Evolutionary conservation across 2,329 filamentous ascomycete genomes (phyloP), one percentile per base, ranked within the genome.

Genomic region (Orbilia quercus): DNA sequence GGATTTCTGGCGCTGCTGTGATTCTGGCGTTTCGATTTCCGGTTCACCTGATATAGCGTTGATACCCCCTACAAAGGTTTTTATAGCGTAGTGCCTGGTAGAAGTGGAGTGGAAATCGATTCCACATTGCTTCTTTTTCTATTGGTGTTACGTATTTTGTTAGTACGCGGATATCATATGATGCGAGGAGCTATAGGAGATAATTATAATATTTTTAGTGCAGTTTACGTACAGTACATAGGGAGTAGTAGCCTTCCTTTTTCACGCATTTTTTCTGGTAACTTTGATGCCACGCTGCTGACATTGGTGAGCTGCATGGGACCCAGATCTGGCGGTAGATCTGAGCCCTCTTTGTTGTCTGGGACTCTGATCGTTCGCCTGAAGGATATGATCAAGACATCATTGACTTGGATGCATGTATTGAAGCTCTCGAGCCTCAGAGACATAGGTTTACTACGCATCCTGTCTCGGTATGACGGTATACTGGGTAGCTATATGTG

Each of bases 161-260:
- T 28, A 50, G 7, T n/a, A n/a, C 18, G n/a, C 48, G 34, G 34
- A 31, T 9, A 48, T 34, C 31, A 34, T 34, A 34, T 34, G 31
- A 6, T n/a, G n/a, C n/a, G n/a, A n/a, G n/a, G n/a, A n/a, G n/a
- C n/a, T n/a, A n/a, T n/a, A n/a, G n/a, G n/a, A n/a, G n/a, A n/a
- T n/a, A n/a, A n/a, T n/a, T n/a, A n/a, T n/a, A n/a, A n/a, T n/a
- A n/a, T n/a, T n/a, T n/a, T n/a, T n/a, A n/a, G n/a, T n/a, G n/a
- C n/a, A n/a, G n/a, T 9, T 14, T 1, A 42, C 64, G 31, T 55
- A 69, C 64, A 77, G 75, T 84, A 81, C 79, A 85, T 84, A 0
- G 83, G 81, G 3, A 85, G 77, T 75, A 85, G 82, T 0, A 83
- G 51, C 0, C 84, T 83, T 1, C 82, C 82, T 69, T 83, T 83